Conservation (phyloP, 164 flowering plant genomes). For the Macadamia tetraphylla region DNA sequence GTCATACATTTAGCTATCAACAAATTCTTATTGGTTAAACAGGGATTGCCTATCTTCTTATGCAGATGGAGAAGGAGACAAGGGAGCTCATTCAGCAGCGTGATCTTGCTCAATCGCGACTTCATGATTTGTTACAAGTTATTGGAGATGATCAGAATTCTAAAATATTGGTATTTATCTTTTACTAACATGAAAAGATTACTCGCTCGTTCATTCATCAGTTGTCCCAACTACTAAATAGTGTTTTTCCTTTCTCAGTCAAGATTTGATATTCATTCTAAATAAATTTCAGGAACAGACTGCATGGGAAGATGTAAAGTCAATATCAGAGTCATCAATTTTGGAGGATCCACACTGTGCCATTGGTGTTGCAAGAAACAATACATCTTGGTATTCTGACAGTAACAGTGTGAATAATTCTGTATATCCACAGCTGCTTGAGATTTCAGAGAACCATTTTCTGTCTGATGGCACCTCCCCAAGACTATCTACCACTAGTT, state of each 20-base stretch:
- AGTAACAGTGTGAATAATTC: slow-evolving; percentile 10
- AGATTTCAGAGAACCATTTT: slow-evolving; percentile 34
- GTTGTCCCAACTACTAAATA: slow-evolving; percentile 1
- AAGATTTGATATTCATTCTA: slow-evolving; percentile 15
- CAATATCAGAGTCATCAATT: slow-evolving; percentile 34
- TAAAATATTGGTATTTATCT: slow-evolving; percentile 31
- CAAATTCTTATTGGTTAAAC: slow-evolving; percentile 8
- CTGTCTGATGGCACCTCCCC: slow-evolving; percentile 33
- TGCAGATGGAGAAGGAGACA: slow-evolving; percentile 87
- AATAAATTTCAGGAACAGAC: slow-evolving; percentile 14
- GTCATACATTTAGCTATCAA: background rate
- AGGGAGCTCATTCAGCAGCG: slow-evolving; percentile 65
- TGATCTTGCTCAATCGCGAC: slow-evolving; percentile 81
- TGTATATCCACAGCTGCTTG: slow-evolving; percentile 18
- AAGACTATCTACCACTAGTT: slow-evolving; percentile 18
- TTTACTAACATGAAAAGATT: background rate
- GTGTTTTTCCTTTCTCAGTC: slow-evolving; percentile 18
- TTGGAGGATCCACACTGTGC: slow-evolving; percentile 24
- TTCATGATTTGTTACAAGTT: slow-evolving; percentile 62
- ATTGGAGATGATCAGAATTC: slow-evolving; percentile 47
- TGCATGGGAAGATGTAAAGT: slow-evolving; percentile 29
- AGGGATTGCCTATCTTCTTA: slow-evolving; percentile 8
- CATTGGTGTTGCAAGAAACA: slow-evolving; percentile 19
- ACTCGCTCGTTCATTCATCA: background rate
- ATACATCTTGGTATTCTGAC: slow-evolving; percentile 18